A percentile compares a stretch with the other conserved stretches of the same genome.
Conservation (phyloP, 192 early-diverging fungal genomes). For the Podila verticillata region DNA sequence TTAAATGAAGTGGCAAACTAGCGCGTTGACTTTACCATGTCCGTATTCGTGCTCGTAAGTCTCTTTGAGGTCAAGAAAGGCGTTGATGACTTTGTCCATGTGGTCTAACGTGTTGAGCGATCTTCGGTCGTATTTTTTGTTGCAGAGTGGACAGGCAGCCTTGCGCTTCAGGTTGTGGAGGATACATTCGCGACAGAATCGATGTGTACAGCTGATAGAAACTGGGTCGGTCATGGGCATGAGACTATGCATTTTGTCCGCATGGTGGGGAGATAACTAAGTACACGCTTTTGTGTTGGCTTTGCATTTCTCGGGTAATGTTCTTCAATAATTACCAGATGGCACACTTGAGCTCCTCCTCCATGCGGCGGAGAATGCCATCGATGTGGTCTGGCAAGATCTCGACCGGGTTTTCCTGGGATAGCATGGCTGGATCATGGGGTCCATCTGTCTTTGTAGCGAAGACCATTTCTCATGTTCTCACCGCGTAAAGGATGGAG, state of each 20-base stretch:
- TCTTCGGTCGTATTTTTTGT: slow-evolving; percentile 29
- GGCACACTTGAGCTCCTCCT: slow-evolving; percentile 43
- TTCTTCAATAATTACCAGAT: slow-evolving; percentile 17
- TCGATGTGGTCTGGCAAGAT: slow-evolving; percentile 27
- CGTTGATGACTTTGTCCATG: slow-evolving; percentile 21
- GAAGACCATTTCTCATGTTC: slow-evolving; percentile 24
- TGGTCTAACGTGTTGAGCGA: slow-evolving; percentile 29
- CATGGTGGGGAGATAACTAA: background rate
- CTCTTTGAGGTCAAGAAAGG: slow-evolving; percentile 22
- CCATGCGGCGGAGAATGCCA: slow-evolving; percentile 44
- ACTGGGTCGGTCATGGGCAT: slow-evolving; percentile 27
- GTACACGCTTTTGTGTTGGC: no score
- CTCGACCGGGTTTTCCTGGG: slow-evolving; percentile 2
- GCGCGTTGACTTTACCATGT: background rate
- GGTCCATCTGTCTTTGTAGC: background rate
- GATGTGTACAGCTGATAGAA: slow-evolving; percentile 44
- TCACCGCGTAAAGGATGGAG: background rate
- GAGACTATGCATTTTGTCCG: slow-evolving; percentile 5
- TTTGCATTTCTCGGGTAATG: background rate
- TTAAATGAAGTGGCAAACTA: no score
- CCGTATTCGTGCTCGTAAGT: slow-evolving; percentile 35
- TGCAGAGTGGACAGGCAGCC: slow-evolving; percentile 44
- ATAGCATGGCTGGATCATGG: background rate
- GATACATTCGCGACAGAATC: slow-evolving; percentile 43
- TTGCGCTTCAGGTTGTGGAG: slow-evolving; percentile 24